Conservation (phyloP, 495 filamentous ascomycete species). For the Aspergillus affinis region DNA sequence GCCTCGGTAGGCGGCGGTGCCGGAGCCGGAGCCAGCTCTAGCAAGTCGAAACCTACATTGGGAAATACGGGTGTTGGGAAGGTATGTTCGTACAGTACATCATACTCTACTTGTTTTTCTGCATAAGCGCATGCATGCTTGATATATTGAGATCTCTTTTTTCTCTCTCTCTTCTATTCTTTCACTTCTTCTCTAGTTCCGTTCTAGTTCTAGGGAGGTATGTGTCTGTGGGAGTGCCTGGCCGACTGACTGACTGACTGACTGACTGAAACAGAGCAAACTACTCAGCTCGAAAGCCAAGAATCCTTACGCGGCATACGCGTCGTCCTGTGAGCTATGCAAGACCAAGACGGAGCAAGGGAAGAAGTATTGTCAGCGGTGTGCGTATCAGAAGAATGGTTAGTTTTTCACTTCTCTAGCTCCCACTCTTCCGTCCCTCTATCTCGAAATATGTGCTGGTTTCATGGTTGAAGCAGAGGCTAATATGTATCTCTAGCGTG, state of each 20-base stretch:
- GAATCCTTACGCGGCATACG: constrained; percentile 69
- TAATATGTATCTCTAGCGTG: constrained; percentile 46
- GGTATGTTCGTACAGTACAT: too few species aligned
- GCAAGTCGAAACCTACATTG: constrained; percentile 47
- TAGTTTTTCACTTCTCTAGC: constrained; percentile 18
- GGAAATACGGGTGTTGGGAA: constrained; percentile 41
- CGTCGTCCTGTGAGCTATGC: constrained; percentile 59
- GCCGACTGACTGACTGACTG: too few species aligned
- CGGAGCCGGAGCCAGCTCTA: constrained; percentile 40
- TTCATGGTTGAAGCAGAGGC: not conserved
- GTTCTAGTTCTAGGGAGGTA: too few species aligned
- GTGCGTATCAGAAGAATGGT: constrained; percentile 67
- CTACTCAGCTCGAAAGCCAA: constrained; percentile 65
- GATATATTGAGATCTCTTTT: too few species aligned
- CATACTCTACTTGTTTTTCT: too few species aligned
- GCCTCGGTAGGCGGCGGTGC: constrained; percentile 51
- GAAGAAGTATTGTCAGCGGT: constrained; percentile 61
- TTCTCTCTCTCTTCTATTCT: too few species aligned
- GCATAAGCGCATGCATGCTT: too few species aligned
- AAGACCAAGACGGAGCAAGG: constrained; percentile 67
- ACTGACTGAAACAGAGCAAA: constrained; percentile 52
- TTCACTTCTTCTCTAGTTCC: too few species aligned
- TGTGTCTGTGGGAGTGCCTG: too few species aligned
- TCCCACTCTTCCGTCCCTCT: constrained; percentile 19
- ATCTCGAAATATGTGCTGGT: not conserved